A percentile compares a stretch with the other conserved stretches of the same genome.
Conservation (phyloP, 306 rosid species). For the Corylus heterophylla region DNA sequence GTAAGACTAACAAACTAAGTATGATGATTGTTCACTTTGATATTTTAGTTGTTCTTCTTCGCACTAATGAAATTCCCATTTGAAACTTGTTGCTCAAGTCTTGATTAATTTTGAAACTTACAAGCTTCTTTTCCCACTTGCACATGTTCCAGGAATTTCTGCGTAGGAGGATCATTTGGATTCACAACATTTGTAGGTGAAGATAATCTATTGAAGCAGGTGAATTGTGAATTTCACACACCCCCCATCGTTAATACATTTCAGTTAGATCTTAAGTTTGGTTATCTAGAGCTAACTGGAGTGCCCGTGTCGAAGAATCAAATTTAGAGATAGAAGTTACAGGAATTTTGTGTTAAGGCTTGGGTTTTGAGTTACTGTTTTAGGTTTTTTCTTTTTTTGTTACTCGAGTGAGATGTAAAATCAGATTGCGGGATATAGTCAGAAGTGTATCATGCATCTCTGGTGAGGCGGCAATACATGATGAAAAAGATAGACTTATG, state of each 20-base stretch:
- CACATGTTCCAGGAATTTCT: slow-evolving; percentile 65
- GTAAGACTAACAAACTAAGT: neutral
- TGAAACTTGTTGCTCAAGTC: neutral
- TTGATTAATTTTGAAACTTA: slow-evolving; percentile 18
- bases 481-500: slow-evolving; percentile 37
- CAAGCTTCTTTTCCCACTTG: slow-evolving; percentile 27
- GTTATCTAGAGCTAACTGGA: slow-evolving; percentile 82
- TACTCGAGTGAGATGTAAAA: slow-evolving; percentile 98
- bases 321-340: slow-evolving; percentile 75
- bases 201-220: slow-evolving; percentile 72
- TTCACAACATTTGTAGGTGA: slow-evolving; percentile 60
- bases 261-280: slow-evolving; percentile 48
- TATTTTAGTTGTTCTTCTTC: neutral
- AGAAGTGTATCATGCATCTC: slow-evolving; percentile 91
- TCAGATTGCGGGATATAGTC: slow-evolving; percentile 97
- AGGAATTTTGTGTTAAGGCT: slow-evolving; percentile 80
- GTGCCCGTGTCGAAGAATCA: slow-evolving; percentile 72
- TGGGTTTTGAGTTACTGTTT: slow-evolving; percentile 74
- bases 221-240: slow-evolving; percentile 76
- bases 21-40: neutral
- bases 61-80: neutral
- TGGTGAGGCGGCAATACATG: slow-evolving; percentile 66
- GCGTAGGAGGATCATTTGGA: slow-evolving; percentile 68
- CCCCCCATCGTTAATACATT: slow-evolving; percentile 63
- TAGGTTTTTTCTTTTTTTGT: slow-evolving; percentile 49